These are phyloP conservation scores for Tricholoma furcatifolium DNA, from an alignment of 768 basidiomycete species.

Conservation along the genomic window DNA sequence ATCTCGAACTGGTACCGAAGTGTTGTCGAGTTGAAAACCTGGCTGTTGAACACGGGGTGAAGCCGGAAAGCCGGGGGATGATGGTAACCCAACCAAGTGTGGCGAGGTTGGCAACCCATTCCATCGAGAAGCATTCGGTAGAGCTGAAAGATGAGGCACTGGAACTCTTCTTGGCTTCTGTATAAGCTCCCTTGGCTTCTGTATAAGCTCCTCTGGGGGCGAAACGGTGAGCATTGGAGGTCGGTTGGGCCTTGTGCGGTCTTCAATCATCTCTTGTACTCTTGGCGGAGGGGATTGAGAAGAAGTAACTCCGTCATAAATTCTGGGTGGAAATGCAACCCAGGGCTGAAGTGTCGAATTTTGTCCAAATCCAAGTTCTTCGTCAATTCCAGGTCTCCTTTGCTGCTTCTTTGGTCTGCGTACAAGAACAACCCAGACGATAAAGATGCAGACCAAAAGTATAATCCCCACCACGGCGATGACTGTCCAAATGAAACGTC, in stretches of 20 bases:
- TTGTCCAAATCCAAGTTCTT: constrained; percentile 14
- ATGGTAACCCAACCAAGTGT: constrained; percentile 3
- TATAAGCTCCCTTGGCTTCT: constrained; percentile 4
- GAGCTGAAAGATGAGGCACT: constrained; percentile 2
- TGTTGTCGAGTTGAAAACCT: not conserved
- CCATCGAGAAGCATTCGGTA: constrained; percentile 2
- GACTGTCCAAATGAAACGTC: constrained; percentile 5
- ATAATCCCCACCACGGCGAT: constrained; percentile 7
- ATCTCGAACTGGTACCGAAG: not conserved
- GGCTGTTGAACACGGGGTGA: constrained; percentile 1
- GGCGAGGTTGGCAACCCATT: constrained; percentile 11
- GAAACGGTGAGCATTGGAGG: constrained; percentile 10
- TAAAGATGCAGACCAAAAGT: constrained; percentile 4
- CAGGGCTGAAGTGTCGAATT: constrained; percentile 3
- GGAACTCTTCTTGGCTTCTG: constrained; percentile 6
- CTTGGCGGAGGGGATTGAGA: constrained; percentile 4
- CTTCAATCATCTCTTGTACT: not conserved
- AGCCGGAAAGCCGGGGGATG: not conserved
- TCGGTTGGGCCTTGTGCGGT: not conserved
- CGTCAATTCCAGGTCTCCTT: constrained; percentile 2
- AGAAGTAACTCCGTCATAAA: constrained; percentile 7
- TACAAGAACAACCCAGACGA: not conserved
- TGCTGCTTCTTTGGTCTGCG: constrained; percentile 3
- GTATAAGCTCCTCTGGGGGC: constrained; percentile 5
- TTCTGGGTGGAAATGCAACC: constrained; percentile 4